A percentile compares a stretch with the other conserved stretches of the same genome.
Conservation (phyloP, 2,329 filamentous ascomycete genomes). For the Hypoxylon sp. region DNA sequence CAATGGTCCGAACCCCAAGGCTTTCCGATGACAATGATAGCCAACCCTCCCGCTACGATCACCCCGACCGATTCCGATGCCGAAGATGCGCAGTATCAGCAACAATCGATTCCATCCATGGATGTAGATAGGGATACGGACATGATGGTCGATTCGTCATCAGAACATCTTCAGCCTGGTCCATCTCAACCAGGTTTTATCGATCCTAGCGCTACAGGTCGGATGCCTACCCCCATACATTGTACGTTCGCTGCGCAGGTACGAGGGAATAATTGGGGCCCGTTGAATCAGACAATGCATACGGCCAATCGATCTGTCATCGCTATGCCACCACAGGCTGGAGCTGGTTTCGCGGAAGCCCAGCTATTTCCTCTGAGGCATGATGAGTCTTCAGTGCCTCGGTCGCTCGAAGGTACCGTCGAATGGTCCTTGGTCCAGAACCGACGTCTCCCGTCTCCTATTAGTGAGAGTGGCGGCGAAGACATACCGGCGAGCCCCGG, state of each 20-base stretch:
- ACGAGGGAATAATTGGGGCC: conserved; percentile 60
- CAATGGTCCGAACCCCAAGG: conserved; percentile 46
- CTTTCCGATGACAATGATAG: conserved; percentile 39
- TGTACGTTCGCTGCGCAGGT: conserved; percentile 65
- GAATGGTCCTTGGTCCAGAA: conserved; percentile 64
- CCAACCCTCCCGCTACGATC: conserved; percentile 47
- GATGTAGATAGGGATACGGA: conserved; percentile 58
- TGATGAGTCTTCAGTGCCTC: conserved; percentile 58
- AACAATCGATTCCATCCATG: conserved; percentile 41
- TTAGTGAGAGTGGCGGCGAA: conserved; percentile 62
- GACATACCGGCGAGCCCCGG: conserved; percentile 51
- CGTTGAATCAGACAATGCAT: conserved; percentile 47
- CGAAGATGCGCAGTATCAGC: conserved; percentile 48
- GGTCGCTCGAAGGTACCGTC: conserved; percentile 54
- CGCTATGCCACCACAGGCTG: conserved; percentile 51
- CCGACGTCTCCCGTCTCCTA: conserved; percentile 66
- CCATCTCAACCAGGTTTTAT: conserved; percentile 46
- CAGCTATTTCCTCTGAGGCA: conserved; percentile 48
- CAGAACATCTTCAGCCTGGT: conserved; percentile 44
- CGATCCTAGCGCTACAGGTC: conserved; percentile 51
- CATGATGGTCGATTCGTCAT: conserved; percentile 55
- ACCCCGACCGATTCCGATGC: conserved; percentile 53
- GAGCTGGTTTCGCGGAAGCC: conserved; percentile 25
- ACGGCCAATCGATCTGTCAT: conserved; percentile 50
- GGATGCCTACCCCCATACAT: conserved; percentile 68